Conservation (phyloP, 441 rosid species). For the Pelargonium myrrhifolium region DNA sequence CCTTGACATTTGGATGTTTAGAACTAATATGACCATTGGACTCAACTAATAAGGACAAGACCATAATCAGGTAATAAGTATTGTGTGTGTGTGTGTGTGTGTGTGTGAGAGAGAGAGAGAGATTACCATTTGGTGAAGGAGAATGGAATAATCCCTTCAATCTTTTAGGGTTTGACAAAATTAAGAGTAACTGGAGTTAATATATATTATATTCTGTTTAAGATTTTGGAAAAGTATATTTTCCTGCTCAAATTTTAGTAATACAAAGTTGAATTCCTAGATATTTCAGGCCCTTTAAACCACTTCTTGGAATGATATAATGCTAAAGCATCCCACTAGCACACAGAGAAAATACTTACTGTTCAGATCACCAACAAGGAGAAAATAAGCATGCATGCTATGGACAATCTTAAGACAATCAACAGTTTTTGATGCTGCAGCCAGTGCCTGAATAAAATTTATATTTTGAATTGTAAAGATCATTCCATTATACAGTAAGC, state of each 20-base stretch:
- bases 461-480: neutral
- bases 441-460: slow-evolving; percentile 69
- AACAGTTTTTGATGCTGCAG: slow-evolving; percentile 95
- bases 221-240: neutral
- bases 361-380: slow-evolving; percentile 77
- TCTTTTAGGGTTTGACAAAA: neutral
- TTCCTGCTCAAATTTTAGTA: no score
- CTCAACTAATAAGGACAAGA: neutral
- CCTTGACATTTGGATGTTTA: neutral
- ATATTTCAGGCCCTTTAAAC: neutral
- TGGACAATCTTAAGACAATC: slow-evolving; percentile 84
- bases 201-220: neutral
- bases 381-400: slow-evolving; percentile 84
- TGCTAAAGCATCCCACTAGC: neutral
- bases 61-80: neutral
- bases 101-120: no score
- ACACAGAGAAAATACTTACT: slow-evolving; percentile 38
- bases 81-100: no score
- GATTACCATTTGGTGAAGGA: neutral
- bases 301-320: neutral
- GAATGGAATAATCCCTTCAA: neutral
- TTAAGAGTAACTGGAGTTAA: neutral
- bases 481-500: neutral
- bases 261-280: neutral
- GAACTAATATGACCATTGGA: neutral